Evolutionary conservation across 306 rosid genomes (phyloP).

Genomic region (Quercus cerris): DNA sequence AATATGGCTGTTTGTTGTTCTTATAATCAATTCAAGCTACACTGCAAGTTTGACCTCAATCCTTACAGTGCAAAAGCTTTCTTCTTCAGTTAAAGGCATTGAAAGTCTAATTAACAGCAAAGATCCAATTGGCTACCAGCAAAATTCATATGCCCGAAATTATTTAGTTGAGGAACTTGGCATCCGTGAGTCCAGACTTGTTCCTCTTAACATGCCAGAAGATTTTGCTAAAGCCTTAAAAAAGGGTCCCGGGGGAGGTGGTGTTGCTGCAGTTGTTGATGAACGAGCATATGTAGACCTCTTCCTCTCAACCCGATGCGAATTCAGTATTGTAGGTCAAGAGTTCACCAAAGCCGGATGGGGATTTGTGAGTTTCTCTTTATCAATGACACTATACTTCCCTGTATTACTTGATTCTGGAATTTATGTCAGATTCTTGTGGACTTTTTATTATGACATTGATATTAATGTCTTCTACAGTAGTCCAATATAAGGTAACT

Average conservation of each 20-base stretch:
- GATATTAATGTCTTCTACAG: background rate
- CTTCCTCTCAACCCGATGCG: conserved; percentile 81
- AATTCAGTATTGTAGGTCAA: conserved; percentile 73
- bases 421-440: background rate
- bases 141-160: conserved; percentile 59
- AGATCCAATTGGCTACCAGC: conserved; percentile 74
- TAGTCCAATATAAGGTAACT: background rate
- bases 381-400: background rate
- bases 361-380: conserved; percentile 85
- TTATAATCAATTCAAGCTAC: conserved; percentile 91
- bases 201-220: conserved; percentile 57
- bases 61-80: conserved; percentile 86
- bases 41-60: conserved; percentile 96
- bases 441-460: background rate
- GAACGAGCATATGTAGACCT: conserved; percentile 81
- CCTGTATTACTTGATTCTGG: background rate
- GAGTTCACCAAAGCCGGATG: conserved; percentile 92
- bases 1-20: conserved; percentile 91
- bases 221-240: conserved; percentile 60
- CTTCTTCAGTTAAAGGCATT: conserved; percentile 78
- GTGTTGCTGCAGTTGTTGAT: conserved; percentile 76
- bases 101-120: conserved; percentile 48
- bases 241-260: conserved; percentile 69
- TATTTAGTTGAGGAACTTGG: conserved; percentile 63
- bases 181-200: conserved; percentile 61